Evolutionary conservation across 2,329 filamentous ascomycete genomes (phyloP).

Genomic region (Diplodia intermedia): DNA sequence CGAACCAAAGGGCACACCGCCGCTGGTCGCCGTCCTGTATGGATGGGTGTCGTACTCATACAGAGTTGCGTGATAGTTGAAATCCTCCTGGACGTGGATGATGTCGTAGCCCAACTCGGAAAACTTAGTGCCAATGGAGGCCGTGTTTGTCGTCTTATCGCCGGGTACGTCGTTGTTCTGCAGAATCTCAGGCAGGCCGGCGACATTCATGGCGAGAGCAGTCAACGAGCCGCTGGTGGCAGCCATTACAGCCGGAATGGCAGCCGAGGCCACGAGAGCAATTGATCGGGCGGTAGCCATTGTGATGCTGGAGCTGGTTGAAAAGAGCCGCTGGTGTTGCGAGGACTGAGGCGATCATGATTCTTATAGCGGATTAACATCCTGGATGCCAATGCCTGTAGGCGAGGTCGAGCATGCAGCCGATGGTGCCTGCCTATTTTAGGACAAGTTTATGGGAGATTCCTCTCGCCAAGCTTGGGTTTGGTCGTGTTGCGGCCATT

Average conservation of each 20-base stretch:
- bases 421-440: slow-evolving; percentile 21
- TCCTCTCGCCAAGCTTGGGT: background rate
- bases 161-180: slow-evolving; percentile 68
- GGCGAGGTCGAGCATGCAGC: slow-evolving; percentile 4
- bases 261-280: slow-evolving; percentile 23
- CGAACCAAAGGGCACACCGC: slow-evolving; percentile 68
- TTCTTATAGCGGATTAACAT: slow-evolving; percentile 10
- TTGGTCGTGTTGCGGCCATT: slow-evolving; percentile 5
- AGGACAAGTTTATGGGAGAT: background rate
- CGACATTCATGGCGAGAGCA: slow-evolving; percentile 65
- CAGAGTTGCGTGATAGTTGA: slow-evolving; percentile 71
- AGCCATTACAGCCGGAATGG: slow-evolving; percentile 9
- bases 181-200: slow-evolving; percentile 63
- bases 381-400: slow-evolving; percentile 16
- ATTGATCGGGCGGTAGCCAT: slow-evolving; percentile 7
- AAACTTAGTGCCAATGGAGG: slow-evolving; percentile 64
- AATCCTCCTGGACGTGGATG: slow-evolving; percentile 72
- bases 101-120: slow-evolving; percentile 62
- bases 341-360: background rate
- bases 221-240: slow-evolving; percentile 53
- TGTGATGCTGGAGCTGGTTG: slow-evolving; percentile 11
- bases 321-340: background rate
- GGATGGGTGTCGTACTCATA: slow-evolving; percentile 67
- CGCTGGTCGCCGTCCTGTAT: slow-evolving; percentile 68
- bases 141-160: slow-evolving; percentile 66